phyloP scores from a whole-genome alignment of 1,139 yeast species.

The Sugiyamaella xylanicola region DNA sequence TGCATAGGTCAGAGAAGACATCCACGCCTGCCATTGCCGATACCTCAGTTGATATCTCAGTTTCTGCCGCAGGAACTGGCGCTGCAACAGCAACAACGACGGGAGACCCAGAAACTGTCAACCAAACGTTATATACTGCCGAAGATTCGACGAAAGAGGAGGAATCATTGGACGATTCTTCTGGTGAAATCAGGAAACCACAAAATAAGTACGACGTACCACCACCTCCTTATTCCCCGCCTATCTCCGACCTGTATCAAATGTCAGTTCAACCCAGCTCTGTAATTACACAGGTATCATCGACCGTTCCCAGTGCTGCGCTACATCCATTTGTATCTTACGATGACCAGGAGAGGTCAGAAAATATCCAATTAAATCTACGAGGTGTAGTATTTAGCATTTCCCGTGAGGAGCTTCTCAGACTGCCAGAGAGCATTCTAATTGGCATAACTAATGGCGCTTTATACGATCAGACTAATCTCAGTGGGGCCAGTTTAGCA shows the following conservation, averaged over 20 bases:
- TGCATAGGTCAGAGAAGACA: too few relatives aligned
- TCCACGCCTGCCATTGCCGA: too few relatives aligned
- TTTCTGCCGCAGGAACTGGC: too few relatives aligned
- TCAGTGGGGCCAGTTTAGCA: constrained; percentile 49
- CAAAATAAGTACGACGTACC: constrained; percentile 25
- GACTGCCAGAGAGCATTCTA: constrained; percentile 85
- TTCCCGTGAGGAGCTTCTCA: constrained; percentile 85
- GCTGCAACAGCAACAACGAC: too few relatives aligned
- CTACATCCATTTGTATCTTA: constrained; percentile 20
- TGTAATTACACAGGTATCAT: constrained; percentile 42
- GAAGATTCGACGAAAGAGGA: too few relatives aligned
- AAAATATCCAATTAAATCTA: constrained; percentile 46
- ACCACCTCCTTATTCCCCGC: constrained; percentile 40
- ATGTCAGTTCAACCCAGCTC: constrained; percentile 36
- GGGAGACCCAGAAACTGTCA: too few relatives aligned
- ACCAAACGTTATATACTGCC: too few relatives aligned
- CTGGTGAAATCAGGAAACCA: background rate
- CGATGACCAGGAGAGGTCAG: constrained; percentile 29
- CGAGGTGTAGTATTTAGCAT: constrained; percentile 68
- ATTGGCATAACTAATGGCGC: constrained; percentile 89
- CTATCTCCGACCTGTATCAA: constrained; percentile 29
- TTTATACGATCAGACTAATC: constrained; percentile 53
- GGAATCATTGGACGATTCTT: too few relatives aligned
- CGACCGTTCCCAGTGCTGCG: constrained; percentile 15
- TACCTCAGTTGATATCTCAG: too few relatives aligned